phyloP scores from a whole-genome alignment of 805 yeast species.

The Lipomyces orientalis region DNA sequence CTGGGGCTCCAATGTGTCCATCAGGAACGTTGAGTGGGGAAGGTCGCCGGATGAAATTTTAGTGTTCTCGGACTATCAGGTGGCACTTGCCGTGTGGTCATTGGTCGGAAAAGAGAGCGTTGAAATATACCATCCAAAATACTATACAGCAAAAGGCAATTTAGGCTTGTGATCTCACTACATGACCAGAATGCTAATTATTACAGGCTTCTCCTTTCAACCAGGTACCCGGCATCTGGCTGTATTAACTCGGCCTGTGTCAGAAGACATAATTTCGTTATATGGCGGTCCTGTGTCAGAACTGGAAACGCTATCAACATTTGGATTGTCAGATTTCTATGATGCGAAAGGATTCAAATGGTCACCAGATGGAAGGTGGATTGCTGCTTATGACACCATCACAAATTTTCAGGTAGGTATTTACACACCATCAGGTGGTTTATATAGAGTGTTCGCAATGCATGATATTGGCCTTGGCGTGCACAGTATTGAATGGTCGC shows the following conservation, averaged over 20 bases:
- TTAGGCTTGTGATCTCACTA: not conserved
- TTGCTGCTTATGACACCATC: conserved; percentile 30
- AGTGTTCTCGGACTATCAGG: conserved; percentile 33
- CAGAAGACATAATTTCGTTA: conserved; percentile 30
- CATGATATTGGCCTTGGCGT: conserved; percentile 26
- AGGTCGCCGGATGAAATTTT: conserved; percentile 32
- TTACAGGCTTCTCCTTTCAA: conserved; percentile 27
- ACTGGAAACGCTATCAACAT: conserved; percentile 5
- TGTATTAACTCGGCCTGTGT: conserved; percentile 29
- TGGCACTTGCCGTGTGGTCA: conserved; percentile 34
- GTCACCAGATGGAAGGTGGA: conserved; percentile 37
- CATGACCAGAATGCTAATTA: not conserved
- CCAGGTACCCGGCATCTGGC: conserved; percentile 32
- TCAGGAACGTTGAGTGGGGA: conserved; percentile 31
- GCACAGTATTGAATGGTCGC: conserved; percentile 33
- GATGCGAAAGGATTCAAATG: conserved; percentile 29
- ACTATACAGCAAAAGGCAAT: conserved; percentile 6
- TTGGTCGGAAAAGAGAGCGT: conserved; percentile 17
- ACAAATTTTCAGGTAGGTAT: conserved; percentile 29
- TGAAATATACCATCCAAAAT: conserved; percentile 31
- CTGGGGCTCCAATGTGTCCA: conserved; percentile 35
- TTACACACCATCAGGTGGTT: conserved; percentile 28
- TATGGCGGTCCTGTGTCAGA: conserved; percentile 24
- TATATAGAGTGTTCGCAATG: conserved; percentile 23
- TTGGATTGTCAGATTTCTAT: conserved; percentile 18